Percentiles rank a stretch among this genome's conserved stretches.
Evolutionary conservation across 441 rosid species (phyloP).

Genomic region (Flueggea neowawraea): DNA sequence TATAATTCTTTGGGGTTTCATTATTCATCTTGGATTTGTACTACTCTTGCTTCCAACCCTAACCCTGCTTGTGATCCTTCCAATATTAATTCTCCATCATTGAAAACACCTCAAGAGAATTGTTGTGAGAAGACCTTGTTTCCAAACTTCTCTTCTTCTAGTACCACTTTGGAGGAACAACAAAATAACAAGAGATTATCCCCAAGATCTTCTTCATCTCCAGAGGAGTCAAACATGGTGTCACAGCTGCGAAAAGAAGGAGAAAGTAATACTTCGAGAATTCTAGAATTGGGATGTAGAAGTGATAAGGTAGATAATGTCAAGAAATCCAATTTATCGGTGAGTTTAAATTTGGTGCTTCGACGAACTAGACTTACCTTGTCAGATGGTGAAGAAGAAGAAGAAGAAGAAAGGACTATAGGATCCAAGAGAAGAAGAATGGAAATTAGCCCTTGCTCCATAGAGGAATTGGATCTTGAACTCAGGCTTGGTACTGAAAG

Average conservation of each 20-base stretch:
- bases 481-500: constrained; percentile 71
- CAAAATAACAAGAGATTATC: constrained; percentile 12
- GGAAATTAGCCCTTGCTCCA: constrained; percentile 31
- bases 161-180: constrained; percentile 14
- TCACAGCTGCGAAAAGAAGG: constrained; percentile 22
- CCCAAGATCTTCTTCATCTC: constrained; percentile 27
- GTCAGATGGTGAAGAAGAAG: constrained; percentile 29
- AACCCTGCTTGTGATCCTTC: constrained; percentile 53
- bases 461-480: constrained; percentile 93
- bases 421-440: constrained; percentile 50
- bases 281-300: constrained; percentile 25
- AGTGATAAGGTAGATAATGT: constrained; percentile 25
- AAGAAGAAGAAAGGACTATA: neutral
- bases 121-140: constrained; percentile 15
- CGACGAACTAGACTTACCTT: constrained; percentile 33
- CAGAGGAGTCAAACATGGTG: constrained; percentile 28
- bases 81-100: constrained; percentile 34
- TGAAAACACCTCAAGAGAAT: constrained; percentile 38
- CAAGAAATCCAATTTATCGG: constrained; percentile 36
- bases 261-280: constrained; percentile 23
- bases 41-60: constrained; percentile 31
- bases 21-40: constrained; percentile 35
- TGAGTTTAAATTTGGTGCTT: constrained; percentile 59
- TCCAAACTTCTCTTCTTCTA: constrained; percentile 36
- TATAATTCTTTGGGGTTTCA: constrained; percentile 35